Evolutionary conservation across 345 rosid genomes (phyloP), one percentile per base, ranked within the genome.

Genomic region (Viola odorata): DNA sequence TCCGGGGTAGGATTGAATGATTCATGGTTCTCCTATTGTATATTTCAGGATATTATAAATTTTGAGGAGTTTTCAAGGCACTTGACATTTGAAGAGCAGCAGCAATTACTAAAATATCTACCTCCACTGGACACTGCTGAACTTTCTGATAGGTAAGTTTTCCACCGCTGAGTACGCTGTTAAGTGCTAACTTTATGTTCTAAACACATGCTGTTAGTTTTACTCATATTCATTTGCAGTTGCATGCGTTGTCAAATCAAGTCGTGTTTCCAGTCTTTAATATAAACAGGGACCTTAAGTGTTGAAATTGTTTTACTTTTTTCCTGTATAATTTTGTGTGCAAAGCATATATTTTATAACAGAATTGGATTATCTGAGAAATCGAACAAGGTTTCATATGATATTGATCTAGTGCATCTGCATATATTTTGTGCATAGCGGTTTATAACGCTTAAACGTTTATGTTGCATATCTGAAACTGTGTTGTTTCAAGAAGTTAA

Each of bases 61-160:
- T 83, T 83, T 69, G 83, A 90, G 73, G 86, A 81, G 80, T 89
- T 94, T 70, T 62, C 62, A 47, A 75, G 75, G 73, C 78, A 72
- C 70, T 79, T 90, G 70, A 85, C 91, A 55, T 71, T 69, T 56
- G 95, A 84, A 66, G 99, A 94, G 75, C 97, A 87, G 82, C 84
- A 75, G 73, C 87, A 77, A 54, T 77, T 94, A 66, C 78, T 82
- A 75, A 85, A 75, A 62, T 77, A 81, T 73, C 82, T 94, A 57
- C 86, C 95, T 69, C 82, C 77, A 44, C 68, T 81, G 40, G 99
- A 94, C 66, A 63, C 80, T 53, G 67, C 68, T 58, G 75, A 69
- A 67, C 72, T 76, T 66, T 86, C 85, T 17, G 87, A 87, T 61
- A 87, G 94, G 99, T 78, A 60, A 32, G 75, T 75, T 40, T 15